phyloP scores from a whole-genome alignment of 1,284 basidiomycete species.

The Cutaneotrichosporon sp. region DNA sequence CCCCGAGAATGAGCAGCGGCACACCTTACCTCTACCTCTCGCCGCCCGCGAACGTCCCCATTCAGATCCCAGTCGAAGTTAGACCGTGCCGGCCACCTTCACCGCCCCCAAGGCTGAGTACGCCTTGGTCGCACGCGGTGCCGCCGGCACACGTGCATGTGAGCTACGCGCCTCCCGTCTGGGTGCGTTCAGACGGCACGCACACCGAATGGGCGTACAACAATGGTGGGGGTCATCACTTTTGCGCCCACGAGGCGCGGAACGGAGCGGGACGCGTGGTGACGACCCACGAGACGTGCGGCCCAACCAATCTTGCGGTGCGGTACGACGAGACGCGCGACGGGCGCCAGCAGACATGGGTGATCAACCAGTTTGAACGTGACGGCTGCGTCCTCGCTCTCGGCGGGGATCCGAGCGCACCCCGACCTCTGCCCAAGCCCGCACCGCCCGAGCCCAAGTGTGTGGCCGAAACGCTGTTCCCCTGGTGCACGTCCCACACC shows the following conservation, averaged over 20 bases:
- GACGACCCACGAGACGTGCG: background rate
- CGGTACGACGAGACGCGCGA: background rate
- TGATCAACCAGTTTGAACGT: background rate
- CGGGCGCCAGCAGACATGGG: background rate
- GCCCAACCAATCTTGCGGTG: background rate
- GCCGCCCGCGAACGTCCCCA: background rate
- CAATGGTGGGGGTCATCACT: background rate
- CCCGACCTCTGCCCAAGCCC: no score
- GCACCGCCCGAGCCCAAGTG: no score
- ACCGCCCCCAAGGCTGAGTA: background rate
- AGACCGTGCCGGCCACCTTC: background rate
- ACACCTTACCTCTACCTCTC: background rate
- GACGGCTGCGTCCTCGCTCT: no score
- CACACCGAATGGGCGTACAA: background rate
- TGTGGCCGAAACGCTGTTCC: no score
- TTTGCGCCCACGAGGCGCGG: background rate
- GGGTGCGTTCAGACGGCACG: background rate
- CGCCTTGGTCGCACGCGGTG: background rate
- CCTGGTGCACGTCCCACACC: no score
- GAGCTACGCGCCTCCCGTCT: background rate
- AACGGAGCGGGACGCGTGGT: background rate
- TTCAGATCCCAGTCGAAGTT: no score
- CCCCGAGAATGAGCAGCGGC: no score
- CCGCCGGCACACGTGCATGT: background rate
- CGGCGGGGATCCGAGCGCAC: no score